These are phyloP conservation scores for Mrakiaceae sp. DNA, from an alignment of 1,284 basidiomycete species.

Conservation along the genomic window DNA sequence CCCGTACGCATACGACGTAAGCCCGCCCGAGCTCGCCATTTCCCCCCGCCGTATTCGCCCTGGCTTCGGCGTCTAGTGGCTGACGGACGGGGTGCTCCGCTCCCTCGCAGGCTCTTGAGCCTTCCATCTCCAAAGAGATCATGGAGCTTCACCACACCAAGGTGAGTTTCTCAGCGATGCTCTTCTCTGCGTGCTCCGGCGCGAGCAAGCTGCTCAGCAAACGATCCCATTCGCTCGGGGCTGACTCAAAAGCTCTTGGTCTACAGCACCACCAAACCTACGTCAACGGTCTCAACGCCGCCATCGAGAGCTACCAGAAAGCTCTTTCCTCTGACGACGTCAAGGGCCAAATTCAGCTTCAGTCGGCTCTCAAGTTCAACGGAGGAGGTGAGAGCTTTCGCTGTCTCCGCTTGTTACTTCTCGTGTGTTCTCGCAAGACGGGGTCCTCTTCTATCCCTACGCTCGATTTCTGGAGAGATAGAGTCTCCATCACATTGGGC, in stretches of 20 bases:
- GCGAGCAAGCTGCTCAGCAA: too few species aligned
- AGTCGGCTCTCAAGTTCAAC: constrained; percentile 80
- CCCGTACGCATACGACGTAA: constrained; percentile 71
- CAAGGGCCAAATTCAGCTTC: constrained; percentile 72
- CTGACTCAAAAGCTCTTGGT: not conserved
- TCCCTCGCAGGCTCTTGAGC: constrained; percentile 36
- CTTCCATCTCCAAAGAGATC: constrained; percentile 51
- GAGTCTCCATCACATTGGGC: too few species aligned
- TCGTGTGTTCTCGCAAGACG: too few species aligned
- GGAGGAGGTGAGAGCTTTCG: constrained; percentile 54
- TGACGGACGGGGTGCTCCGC: not conserved
- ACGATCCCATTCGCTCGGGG: not conserved
- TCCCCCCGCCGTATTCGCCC: not conserved
- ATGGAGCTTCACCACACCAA: constrained; percentile 92
- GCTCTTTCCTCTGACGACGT: constrained; percentile 26
- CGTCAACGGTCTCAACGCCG: constrained; percentile 81
- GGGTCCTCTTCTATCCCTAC: too few species aligned
- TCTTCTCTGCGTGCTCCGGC: not conserved
- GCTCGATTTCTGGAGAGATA: too few species aligned
- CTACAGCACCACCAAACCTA: constrained; percentile 81
- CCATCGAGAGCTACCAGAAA: constrained; percentile 41
- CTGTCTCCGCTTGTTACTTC: not conserved
- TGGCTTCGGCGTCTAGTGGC: not conserved
- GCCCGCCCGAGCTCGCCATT: not conserved
- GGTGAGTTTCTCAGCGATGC: not conserved